Percentiles rank a stretch among this genome's conserved stretches.
These are phyloP conservation scores for Athelia psychrophila DNA, from an alignment of 1,284 basidiomycete genomes.

Conservation along the genomic window DNA sequence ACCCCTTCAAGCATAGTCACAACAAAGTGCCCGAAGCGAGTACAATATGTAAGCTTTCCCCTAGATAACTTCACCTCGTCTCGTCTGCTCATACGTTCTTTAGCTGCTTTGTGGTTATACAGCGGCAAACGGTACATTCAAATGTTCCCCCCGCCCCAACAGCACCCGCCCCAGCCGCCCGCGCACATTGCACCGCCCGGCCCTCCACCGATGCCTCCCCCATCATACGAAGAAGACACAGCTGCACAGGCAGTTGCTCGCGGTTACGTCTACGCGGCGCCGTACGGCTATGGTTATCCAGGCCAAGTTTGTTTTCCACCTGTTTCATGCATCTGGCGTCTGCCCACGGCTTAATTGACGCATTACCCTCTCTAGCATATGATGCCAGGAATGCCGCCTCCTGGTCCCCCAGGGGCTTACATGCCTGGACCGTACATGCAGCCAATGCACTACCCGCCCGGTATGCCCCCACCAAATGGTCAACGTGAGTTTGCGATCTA, in stretches of 20 bases:
- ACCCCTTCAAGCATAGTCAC: constrained; percentile 84
- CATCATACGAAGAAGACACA: constrained; percentile 71
- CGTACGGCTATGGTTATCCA: constrained; percentile 71
- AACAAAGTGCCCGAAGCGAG: constrained; percentile 76
- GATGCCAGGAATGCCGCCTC: constrained; percentile 79
- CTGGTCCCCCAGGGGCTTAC: constrained; percentile 69
- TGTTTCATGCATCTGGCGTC: not conserved
- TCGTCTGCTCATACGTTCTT: constrained; percentile 6
- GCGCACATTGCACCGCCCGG: constrained; percentile 64
- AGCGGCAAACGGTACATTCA: constrained; percentile 81
- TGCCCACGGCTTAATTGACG: constrained; percentile 7
- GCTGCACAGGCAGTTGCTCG: constrained; percentile 57
- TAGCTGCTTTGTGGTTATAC: constrained; percentile 84
- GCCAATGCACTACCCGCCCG: constrained; percentile 74
- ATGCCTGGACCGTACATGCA: constrained; percentile 79
- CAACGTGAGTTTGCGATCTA: constrained; percentile 24
- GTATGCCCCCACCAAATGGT: constrained; percentile 73
- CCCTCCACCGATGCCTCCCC: constrained; percentile 65
- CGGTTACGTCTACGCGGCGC: constrained; percentile 69
- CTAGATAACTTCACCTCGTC: not conserved
- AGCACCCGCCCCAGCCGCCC: constrained; percentile 59
- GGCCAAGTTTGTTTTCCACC: constrained; percentile 53
- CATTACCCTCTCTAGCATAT: constrained; percentile 47
- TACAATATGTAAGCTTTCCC: constrained; percentile 60
- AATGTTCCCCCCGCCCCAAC: constrained; percentile 65